phyloP scores from a whole-genome alignment of 2,329 filamentous ascomycete species.

The Parascedosporium putredinis region DNA sequence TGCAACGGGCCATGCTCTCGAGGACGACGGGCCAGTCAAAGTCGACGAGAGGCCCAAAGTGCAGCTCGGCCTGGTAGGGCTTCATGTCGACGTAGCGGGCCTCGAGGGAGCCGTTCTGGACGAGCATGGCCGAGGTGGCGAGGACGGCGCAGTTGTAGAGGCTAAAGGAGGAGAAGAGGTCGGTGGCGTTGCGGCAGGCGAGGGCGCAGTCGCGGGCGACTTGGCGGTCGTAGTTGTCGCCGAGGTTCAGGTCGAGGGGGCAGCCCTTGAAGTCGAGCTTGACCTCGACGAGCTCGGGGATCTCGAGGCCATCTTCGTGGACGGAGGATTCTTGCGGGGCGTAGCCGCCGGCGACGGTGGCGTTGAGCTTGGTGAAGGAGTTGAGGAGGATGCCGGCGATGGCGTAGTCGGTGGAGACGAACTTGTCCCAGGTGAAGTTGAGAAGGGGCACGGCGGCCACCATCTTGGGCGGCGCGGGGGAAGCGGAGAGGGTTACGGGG shows the following conservation, averaged over 20 bases:
- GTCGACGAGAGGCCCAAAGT: not conserved
- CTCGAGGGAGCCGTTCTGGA: not conserved
- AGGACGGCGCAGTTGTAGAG: constrained; percentile 1
- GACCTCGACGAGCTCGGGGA: not conserved
- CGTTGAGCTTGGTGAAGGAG: not conserved
- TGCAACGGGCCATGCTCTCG: constrained; percentile 1
- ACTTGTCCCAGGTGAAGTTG: constrained; percentile 3
- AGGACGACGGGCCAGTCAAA: not conserved
- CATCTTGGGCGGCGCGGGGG: not conserved
- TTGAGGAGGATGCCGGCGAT: not conserved
- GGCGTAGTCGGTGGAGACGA: not conserved
- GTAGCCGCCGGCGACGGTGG: not conserved
- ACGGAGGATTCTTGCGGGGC: not conserved
- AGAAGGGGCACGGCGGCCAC: not conserved
- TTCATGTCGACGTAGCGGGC: not conserved
- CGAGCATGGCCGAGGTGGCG: not conserved
- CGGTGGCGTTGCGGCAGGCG: not conserved
- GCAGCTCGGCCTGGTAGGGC: not conserved
- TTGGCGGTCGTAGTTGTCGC: not conserved
- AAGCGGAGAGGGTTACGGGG: not conserved
- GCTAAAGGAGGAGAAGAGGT: not conserved
- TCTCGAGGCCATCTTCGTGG: not conserved
- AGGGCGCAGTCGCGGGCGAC: not conserved
- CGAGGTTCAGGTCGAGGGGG: not conserved
- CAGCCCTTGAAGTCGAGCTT: not conserved